Base-by-base conservation (phyloP, 352 stramenopile genomes). In the Thalassiosira livingstoniorum region DNA sequence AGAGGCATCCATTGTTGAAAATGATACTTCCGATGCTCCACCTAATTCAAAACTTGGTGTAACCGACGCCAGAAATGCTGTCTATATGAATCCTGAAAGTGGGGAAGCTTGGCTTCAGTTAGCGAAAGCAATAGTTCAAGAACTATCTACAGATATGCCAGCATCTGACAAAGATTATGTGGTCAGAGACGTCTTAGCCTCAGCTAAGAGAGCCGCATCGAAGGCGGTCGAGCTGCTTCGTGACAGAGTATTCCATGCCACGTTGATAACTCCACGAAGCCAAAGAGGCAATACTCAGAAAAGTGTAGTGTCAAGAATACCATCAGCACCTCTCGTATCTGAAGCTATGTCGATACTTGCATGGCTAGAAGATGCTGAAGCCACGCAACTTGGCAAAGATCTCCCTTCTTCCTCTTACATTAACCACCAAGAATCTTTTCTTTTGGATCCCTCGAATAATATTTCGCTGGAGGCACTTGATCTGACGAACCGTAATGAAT, bases 51-150 rank as follows among this genome's bases (percentile, higher is more conserved):
- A 45, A 54, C 34, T 65, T 58, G 29, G 18, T 4, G 21, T 87
- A 10, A 51, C 57, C 23, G 25, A 79, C 51, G 62, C 76, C 4
- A 73, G 58, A 42, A 88, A 85, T 47, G 63, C 18, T 25, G 63
- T 85, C 1, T 65, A 57, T 43, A 42, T 83, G 18, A 83, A 88
- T 80, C 76, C 81, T 65, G 81, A 88, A 34, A 85, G 61, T 63
- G 81, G 81, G 23, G 81, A 88, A 53, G 62, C 31, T 66, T 88
- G 81, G 81, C 55, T 88, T 34, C 29, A 53, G 25, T 85, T 85
- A 34, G 76, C 76, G 32, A 77, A 79, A 51, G n/a, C 42, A 67
- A 70, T 85, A 21, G 51, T 51, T 10, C 31, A 61, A 43, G 66
- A 80, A 35, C 35, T 71, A 47, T 75, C 37, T 10, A 29, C 18